Percentiles rank a stretch among this genome's conserved stretches.
phyloP scores from a whole-genome alignment of 108 stramenopile species.

The Conticribra guillardii region DNA sequence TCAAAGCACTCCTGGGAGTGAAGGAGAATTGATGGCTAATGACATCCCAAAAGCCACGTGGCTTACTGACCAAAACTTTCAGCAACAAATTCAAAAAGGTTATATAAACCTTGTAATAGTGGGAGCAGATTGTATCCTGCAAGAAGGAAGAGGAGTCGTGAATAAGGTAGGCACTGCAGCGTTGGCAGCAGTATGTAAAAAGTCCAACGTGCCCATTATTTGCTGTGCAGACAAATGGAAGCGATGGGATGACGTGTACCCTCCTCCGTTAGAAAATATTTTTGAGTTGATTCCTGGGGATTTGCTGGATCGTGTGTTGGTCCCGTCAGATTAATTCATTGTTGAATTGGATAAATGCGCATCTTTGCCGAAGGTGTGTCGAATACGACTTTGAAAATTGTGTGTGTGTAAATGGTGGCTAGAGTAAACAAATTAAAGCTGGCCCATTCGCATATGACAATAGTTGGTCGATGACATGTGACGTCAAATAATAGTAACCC shows the following conservation, averaged over 20 bases:
- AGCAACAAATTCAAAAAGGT: slow-evolving; percentile 20
- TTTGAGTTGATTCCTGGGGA: slow-evolving; percentile 52
- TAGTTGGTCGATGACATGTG: too few species aligned
- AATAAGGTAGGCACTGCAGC: slow-evolving; percentile 56
- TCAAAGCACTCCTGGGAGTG: slow-evolving; percentile 53
- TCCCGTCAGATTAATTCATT: slow-evolving; percentile 20
- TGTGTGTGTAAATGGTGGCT: too few species aligned
- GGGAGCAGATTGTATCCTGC: slow-evolving; percentile 56
- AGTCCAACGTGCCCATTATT: slow-evolving; percentile 26
- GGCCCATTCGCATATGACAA: too few species aligned
- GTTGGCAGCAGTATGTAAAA: slow-evolving; percentile 24
- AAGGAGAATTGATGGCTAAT: slow-evolving; percentile 58
- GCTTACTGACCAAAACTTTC: slow-evolving; percentile 40
- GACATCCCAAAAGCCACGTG: slow-evolving; percentile 38
- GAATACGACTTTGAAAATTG: too few species aligned
- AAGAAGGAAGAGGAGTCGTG: slow-evolving; percentile 31
- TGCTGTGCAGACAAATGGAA: slow-evolving; percentile 61
- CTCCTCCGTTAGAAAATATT: slow-evolving; percentile 60
- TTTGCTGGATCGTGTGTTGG: slow-evolving; percentile 28
- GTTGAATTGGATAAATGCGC: too few species aligned
- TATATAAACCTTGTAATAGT: slow-evolving; percentile 43
- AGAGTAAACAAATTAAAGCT: too few species aligned
- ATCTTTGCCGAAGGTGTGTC: too few species aligned
- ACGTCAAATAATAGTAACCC: too few species aligned
- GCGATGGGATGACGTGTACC: slow-evolving; percentile 53